A percentile compares a stretch with the other conserved stretches of the same genome.
These are phyloP conservation scores for Prunus mongolica DNA, from an alignment of 306 rosid genomes.

Conservation along the genomic window DNA sequence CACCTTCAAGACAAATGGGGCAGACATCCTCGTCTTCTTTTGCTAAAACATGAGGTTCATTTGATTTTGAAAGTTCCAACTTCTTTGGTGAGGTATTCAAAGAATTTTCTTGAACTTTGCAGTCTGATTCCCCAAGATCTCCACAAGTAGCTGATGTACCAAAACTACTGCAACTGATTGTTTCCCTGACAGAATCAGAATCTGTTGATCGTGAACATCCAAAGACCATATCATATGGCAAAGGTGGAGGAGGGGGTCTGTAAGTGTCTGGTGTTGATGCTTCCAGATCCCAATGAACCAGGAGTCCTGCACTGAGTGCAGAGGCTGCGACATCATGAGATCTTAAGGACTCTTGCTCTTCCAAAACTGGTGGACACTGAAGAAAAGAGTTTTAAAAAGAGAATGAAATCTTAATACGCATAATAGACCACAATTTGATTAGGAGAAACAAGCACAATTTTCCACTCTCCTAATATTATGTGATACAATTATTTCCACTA, in stretches of 20 bases:
- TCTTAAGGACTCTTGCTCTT: slow-evolving; percentile 48
- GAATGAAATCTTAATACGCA: slow-evolving; percentile 2
- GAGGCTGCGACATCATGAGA: slow-evolving; percentile 37
- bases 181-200: slow-evolving; percentile 48
- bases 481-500: background rate
- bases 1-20: slow-evolving; percentile 94
- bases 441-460: background rate
- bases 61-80: slow-evolving; percentile 37
- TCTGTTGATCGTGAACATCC: slow-evolving; percentile 50
- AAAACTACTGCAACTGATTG: slow-evolving; percentile 47
- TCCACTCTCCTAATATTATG: background rate
- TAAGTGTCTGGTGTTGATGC: slow-evolving; percentile 66
- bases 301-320: slow-evolving; percentile 48
- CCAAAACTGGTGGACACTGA: slow-evolving; percentile 65
- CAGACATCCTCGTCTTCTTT: slow-evolving; percentile 76
- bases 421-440: background rate
- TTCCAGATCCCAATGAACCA: slow-evolving; percentile 49
- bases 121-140: slow-evolving; percentile 53
- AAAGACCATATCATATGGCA: slow-evolving; percentile 64
- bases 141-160: slow-evolving; percentile 47
- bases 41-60: slow-evolving; percentile 23
- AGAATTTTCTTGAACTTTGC: slow-evolving; percentile 43
- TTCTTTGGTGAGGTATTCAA: slow-evolving; percentile 39
- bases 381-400: slow-evolving; percentile 16
- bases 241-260: slow-evolving; percentile 75